These are phyloP conservation scores for Hydnomerulius pinastri DNA, from an alignment of 768 basidiomycete species.

Conservation along the genomic window DNA sequence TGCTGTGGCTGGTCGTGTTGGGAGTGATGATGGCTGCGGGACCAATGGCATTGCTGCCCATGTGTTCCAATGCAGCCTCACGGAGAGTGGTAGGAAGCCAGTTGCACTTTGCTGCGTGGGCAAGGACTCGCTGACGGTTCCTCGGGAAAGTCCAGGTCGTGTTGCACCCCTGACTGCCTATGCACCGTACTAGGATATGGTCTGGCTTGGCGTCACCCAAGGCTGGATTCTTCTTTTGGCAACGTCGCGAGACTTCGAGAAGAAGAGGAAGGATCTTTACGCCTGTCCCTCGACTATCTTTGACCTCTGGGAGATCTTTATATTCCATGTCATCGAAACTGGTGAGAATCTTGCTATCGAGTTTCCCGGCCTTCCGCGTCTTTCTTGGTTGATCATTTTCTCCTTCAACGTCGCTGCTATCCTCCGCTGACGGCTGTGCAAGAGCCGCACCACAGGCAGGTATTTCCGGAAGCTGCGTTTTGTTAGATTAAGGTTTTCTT, in stretches of 20 bases:
- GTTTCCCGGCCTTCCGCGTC: neutral
- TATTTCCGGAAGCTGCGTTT: too few relatives aligned
- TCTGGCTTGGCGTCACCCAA: neutral
- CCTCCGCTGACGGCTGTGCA: too few relatives aligned
- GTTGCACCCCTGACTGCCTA: conserved; percentile 1
- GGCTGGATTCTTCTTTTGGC: neutral
- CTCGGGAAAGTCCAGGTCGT: conserved; percentile 1
- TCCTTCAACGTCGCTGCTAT: too few relatives aligned
- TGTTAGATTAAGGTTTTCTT: too few relatives aligned
- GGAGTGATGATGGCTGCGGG: neutral
- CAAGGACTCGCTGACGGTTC: neutral
- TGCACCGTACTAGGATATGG: neutral
- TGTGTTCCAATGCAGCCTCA: neutral
- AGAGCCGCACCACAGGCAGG: neutral
- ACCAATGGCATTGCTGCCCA: neutral
- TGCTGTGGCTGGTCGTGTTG: too few relatives aligned
- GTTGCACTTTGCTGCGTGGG: conserved; percentile 4
- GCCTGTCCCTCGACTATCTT: neutral
- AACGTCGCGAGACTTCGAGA: neutral
- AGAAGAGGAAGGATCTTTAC: neutral
- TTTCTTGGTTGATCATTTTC: too few relatives aligned
- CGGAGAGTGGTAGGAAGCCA: neutral
- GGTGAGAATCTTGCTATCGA: conserved; percentile 2
- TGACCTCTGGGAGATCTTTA: conserved; percentile 8
- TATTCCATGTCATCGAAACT: conserved; percentile 1